Percentiles rank a stretch among this genome's conserved stretches.
phyloP scores from a whole-genome alignment of 192 early-diverging fungal species.

The Lobosporangium transversale region DNA sequence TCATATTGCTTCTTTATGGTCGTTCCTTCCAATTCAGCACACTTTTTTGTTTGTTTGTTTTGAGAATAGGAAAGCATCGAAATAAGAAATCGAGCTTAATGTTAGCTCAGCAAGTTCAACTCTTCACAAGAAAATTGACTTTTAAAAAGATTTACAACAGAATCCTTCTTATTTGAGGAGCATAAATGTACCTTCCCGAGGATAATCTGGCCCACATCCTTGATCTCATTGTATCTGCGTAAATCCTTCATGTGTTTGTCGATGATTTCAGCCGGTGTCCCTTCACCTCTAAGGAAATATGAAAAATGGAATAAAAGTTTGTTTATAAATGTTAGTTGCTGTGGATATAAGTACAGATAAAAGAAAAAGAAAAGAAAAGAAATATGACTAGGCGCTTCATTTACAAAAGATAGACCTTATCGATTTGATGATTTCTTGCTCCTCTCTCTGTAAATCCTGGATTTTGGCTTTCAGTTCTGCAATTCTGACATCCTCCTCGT shows the following conservation, averaged over 20 bases:
- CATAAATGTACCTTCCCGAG: conserved; percentile 59
- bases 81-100: too few relatives aligned
- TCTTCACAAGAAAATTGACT: too few relatives aligned
- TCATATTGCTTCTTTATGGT: conserved; percentile 65
- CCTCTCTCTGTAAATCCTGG: conserved; percentile 19
- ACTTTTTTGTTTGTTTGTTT: too few relatives aligned
- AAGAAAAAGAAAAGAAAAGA: conserved; percentile 1
- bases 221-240: conserved; percentile 73
- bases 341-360: neutral
- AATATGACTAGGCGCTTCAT: neutral
- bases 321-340: neutral
- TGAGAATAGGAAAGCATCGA: too few relatives aligned
- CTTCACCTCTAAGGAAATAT: conserved; percentile 21
- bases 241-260: conserved; percentile 58
- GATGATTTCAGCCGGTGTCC: conserved; percentile 53
- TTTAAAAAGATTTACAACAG: too few relatives aligned
- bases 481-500: conserved; percentile 40
- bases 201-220: conserved; percentile 65
- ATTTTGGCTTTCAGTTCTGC: conserved; percentile 36
- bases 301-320: neutral
- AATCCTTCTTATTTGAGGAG: too few relatives aligned
- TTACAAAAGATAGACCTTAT: conserved; percentile 23
- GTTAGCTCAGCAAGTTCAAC: too few relatives aligned
- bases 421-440: conserved; percentile 32
- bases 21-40: conserved; percentile 63